phyloP scores from a whole-genome alignment of 2,329 filamentous ascomycete genomes.

The Zalaria obscura region DNA sequence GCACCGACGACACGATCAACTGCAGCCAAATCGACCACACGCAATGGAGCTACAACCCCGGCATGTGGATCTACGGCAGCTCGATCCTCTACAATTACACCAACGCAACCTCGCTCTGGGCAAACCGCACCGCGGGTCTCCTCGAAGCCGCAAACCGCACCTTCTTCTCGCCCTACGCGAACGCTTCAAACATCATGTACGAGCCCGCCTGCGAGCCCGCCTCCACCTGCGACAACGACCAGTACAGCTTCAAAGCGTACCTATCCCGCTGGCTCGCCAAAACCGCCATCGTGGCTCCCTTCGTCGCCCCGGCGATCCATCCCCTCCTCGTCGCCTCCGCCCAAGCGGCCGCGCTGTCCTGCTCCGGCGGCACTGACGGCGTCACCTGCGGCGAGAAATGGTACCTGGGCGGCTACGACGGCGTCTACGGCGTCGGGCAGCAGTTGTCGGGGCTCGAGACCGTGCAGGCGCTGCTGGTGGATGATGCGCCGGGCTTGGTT shows the following conservation, averaged over 20 bases:
- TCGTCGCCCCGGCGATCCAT: slow-evolving; percentile 22
- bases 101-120: slow-evolving; percentile 27
- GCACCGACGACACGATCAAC: slow-evolving; percentile 27
- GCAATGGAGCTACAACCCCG: slow-evolving; percentile 35
- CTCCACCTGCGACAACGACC: slow-evolving; percentile 50
- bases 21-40: slow-evolving; percentile 29
- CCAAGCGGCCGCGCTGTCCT: slow-evolving; percentile 26
- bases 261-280: slow-evolving; percentile 48
- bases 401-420: slow-evolving; percentile 28
- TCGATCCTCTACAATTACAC: slow-evolving; percentile 43
- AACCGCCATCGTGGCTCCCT: slow-evolving; percentile 28
- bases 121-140: slow-evolving; percentile 41
- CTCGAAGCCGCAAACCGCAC: slow-evolving; percentile 34
- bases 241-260: slow-evolving; percentile 65
- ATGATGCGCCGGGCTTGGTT: slow-evolving; percentile 2
- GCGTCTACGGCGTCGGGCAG: slow-evolving; percentile 27
- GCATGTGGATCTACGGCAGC: slow-evolving; percentile 39
- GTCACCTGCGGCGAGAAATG: slow-evolving; percentile 30
- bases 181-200: slow-evolving; percentile 41
- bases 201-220: slow-evolving; percentile 51
- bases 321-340: slow-evolving; percentile 26
- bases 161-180: slow-evolving; percentile 41
- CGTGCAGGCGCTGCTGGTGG: slow-evolving; percentile 25
- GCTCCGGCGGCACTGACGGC: slow-evolving; percentile 25
- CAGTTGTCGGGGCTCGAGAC: slow-evolving; percentile 31